A percentile compares a stretch with the other conserved stretches of the same genome.
Evolutionary conservation across 2,329 filamentous ascomycete genomes (phyloP).

Genomic region (Calonectria crousiana): DNA sequence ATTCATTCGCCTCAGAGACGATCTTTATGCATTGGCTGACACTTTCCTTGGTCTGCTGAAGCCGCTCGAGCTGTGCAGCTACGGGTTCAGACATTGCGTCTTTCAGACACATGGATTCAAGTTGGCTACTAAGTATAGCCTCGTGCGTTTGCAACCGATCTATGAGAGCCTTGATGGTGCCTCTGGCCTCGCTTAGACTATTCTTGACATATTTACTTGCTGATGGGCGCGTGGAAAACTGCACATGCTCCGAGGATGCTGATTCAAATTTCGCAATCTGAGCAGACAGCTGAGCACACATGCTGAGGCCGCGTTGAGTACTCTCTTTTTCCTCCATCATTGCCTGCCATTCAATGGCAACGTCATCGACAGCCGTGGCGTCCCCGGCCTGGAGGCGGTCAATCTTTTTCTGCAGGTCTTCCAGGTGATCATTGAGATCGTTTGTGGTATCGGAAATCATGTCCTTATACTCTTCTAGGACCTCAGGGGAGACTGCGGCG

Average conservation of each 20-base stretch:
- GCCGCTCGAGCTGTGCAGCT: slow-evolving; percentile 26
- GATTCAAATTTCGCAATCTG: slow-evolving; percentile 35
- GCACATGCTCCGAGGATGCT: slow-evolving; percentile 25
- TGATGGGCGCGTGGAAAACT: slow-evolving; percentile 33
- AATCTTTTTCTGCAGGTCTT: slow-evolving; percentile 26
- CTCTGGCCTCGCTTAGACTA: slow-evolving; percentile 29
- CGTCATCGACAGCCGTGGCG: slow-evolving; percentile 21
- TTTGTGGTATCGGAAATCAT: slow-evolving; percentile 29
- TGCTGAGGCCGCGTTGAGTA: slow-evolving; percentile 36
- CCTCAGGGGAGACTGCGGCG: slow-evolving; percentile 21
- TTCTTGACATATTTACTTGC: slow-evolving; percentile 35
- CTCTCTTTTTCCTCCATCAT: slow-evolving; percentile 40
- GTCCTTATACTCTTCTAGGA: slow-evolving; percentile 25
- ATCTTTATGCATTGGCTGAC: slow-evolving; percentile 37
- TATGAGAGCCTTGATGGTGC: slow-evolving; percentile 32
- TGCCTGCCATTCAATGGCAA: slow-evolving; percentile 30
- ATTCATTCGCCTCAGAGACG: slow-evolving; percentile 34
- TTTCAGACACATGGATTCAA: slow-evolving; percentile 29
- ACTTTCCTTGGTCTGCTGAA: slow-evolving; percentile 39
- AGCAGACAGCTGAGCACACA: slow-evolving; percentile 38
- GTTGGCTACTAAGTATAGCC: slow-evolving; percentile 26
- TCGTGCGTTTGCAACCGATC: slow-evolving; percentile 32
- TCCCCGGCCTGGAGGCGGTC: slow-evolving; percentile 19
- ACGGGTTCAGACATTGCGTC: slow-evolving; percentile 24
- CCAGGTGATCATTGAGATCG: slow-evolving; percentile 28